Conservation (phyloP, 805 yeast species). For the Sugiyamaella americana region DNA sequence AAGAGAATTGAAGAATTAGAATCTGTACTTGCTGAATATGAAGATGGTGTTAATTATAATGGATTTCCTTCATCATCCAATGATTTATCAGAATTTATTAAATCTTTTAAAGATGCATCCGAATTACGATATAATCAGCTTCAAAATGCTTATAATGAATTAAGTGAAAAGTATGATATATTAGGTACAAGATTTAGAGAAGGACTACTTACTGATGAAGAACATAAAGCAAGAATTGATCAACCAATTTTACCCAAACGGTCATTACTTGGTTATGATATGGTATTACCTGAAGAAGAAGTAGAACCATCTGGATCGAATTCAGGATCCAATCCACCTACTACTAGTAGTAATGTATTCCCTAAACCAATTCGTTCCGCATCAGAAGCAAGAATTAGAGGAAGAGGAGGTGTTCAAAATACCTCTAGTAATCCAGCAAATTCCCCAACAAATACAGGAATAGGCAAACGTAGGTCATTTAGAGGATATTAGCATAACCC, state of each 20-base stretch:
- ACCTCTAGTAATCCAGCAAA: background rate
- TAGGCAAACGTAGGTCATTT: background rate
- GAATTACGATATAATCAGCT: constrained; percentile 22
- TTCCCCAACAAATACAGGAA: background rate
- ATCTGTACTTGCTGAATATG: constrained; percentile 9
- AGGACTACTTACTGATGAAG: constrained; percentile 24
- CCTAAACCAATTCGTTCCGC: background rate
- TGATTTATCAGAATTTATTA: constrained; percentile 15
- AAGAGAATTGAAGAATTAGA: constrained; percentile 13
- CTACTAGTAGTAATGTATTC: background rate
- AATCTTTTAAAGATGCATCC: constrained; percentile 13
- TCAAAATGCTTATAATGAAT: constrained; percentile 26
- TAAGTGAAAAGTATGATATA: constrained; percentile 22
- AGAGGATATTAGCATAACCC: too few species aligned
- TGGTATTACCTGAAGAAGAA: background rate
- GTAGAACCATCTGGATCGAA: background rate
- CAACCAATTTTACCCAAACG: constrained; percentile 11
- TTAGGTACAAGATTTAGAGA: constrained; percentile 25
- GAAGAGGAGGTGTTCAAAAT: constrained; percentile 22
- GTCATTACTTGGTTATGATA: constrained; percentile 15
- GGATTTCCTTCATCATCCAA: background rate
- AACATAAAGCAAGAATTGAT: constrained; percentile 16
- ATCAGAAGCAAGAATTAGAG: constrained; percentile 14
- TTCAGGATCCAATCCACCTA: background rate
- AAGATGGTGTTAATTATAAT: constrained; percentile 10